Evolutionary conservation across 768 basidiomycete species (phyloP).

Genomic region (Multifurca ochricompacta): DNA sequence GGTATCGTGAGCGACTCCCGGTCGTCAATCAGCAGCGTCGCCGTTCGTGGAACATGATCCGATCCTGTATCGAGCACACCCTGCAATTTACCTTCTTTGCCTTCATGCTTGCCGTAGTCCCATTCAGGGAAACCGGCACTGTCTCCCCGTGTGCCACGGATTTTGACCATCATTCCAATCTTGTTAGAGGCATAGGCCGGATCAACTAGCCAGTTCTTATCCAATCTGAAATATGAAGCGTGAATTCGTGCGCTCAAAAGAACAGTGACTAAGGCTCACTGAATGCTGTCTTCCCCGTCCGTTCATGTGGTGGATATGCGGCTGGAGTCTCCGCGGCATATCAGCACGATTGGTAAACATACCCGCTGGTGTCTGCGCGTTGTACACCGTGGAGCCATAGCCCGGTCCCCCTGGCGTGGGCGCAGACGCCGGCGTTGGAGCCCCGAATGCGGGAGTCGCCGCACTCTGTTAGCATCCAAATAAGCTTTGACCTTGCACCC

Average conservation of each 20-base stretch:
- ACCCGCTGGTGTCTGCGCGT: slow-evolving; percentile 27
- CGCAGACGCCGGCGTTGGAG: slow-evolving; percentile 34
- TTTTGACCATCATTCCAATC: slow-evolving; percentile 33
- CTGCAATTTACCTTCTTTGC: slow-evolving; percentile 25
- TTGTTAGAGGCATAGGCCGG: slow-evolving; percentile 26
- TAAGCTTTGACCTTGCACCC: background rate
- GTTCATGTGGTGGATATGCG: slow-evolving; percentile 30
- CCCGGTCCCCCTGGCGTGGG: slow-evolving; percentile 31
- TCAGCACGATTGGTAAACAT: slow-evolving; percentile 17
- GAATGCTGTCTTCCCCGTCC: slow-evolving; percentile 21
- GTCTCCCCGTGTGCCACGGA: slow-evolving; percentile 30
- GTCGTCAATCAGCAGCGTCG: slow-evolving; percentile 28
- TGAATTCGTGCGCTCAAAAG: background rate
- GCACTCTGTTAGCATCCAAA: slow-evolving; percentile 21
- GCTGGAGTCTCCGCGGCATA: slow-evolving; percentile 29
- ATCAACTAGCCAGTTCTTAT: slow-evolving; percentile 38
- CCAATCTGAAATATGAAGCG: slow-evolving; percentile 26
- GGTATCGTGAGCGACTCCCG: slow-evolving; percentile 33
- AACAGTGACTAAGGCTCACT: slow-evolving; percentile 12
- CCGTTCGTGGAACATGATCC: slow-evolving; percentile 26
- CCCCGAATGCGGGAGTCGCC: slow-evolving; percentile 23
- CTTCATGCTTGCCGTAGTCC: slow-evolving; percentile 30
- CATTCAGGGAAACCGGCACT: slow-evolving; percentile 29
- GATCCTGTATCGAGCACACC: slow-evolving; percentile 25
- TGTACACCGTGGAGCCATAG: slow-evolving; percentile 29